These are phyloP conservation scores for Hydnum rufescens DNA, from an alignment of 768 basidiomycete species.

Conservation along the genomic window DNA sequence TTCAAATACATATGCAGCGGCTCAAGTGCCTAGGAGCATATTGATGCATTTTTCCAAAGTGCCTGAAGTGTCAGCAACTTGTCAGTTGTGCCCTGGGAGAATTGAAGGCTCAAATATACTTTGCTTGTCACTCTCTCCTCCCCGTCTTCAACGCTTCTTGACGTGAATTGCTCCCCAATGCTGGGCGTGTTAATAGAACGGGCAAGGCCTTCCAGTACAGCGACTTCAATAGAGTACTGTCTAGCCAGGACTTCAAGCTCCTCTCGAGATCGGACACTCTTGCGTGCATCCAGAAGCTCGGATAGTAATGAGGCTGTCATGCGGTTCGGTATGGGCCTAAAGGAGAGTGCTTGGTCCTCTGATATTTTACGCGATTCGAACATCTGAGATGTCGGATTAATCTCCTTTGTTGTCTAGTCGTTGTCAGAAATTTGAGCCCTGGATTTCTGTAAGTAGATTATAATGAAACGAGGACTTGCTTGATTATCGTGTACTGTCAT, in stretches of 20 bases:
- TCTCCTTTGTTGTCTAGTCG: too few relatives aligned
- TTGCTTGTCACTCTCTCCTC: slow-evolving; percentile 31
- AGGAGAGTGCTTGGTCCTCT: slow-evolving; percentile 32
- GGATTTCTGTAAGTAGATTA: not conserved
- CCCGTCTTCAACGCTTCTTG: slow-evolving; percentile 30
- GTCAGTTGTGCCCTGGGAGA: not conserved
- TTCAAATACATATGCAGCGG: too few relatives aligned
- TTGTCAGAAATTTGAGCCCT: too few relatives aligned
- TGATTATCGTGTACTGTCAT: slow-evolving; percentile 8
- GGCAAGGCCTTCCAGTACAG: slow-evolving; percentile 31
- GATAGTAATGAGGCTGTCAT: slow-evolving; percentile 33
- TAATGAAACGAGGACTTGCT: slow-evolving; percentile 19
- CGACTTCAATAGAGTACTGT: slow-evolving; percentile 34
- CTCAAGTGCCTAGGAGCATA: too few relatives aligned
- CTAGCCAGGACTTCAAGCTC: slow-evolving; percentile 33
- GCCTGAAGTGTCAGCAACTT: not conserved
- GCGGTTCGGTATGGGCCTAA: slow-evolving; percentile 28
- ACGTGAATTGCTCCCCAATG: slow-evolving; percentile 27
- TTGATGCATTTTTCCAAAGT: not conserved
- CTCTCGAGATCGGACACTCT: slow-evolving; percentile 22
- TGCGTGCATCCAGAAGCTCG: slow-evolving; percentile 44
- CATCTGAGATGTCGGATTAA: slow-evolving; percentile 23
- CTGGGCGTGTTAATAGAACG: slow-evolving; percentile 46
- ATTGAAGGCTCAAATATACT: slow-evolving; percentile 17
- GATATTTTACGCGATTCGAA: slow-evolving; percentile 35